Conservation (phyloP, 257 asterid species). For the Perilla frutescens region DNA sequence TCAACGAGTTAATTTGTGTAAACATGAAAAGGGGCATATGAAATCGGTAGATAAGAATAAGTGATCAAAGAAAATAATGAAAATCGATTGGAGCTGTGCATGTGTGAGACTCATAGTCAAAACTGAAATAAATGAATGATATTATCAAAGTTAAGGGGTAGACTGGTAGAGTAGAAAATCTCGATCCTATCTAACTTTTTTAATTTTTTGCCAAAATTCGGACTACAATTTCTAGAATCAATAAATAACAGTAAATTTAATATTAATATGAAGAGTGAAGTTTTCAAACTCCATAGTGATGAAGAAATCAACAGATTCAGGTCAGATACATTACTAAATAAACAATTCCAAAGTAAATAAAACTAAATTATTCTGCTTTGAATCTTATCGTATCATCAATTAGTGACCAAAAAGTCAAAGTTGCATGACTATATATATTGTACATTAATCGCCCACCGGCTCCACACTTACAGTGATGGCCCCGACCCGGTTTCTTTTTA, state of each 20-base stretch:
- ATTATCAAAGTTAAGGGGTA: no score
- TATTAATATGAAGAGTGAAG: background rate
- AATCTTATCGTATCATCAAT: conserved; percentile 12
- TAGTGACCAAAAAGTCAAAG: conserved; percentile 21
- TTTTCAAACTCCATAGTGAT: conserved; percentile 4
- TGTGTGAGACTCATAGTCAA: no score
- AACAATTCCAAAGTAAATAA: background rate
- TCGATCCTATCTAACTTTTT: background rate
- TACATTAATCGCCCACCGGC: conserved; percentile 17
- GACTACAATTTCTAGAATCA: background rate
- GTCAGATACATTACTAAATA: conserved; percentile 31
- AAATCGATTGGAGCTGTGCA: no score
- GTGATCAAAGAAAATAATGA: no score
- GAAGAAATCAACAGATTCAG: conserved; percentile 3
- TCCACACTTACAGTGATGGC: background rate
- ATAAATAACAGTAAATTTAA: background rate
- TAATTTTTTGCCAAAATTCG: background rate
- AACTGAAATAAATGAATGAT: no score
- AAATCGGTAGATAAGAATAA: no score
- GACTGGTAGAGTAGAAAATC: no score
- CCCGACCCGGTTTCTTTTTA: background rate
- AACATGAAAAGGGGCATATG: no score
- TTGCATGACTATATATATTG: conserved; percentile 18
- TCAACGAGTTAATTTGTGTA: no score
- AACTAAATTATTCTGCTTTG: background rate